Evolutionary conservation across 1,139 yeast genomes (phyloP), one percentile per base, ranked within the genome.

Genomic region (Wickerhamomyces sp.): DNA sequence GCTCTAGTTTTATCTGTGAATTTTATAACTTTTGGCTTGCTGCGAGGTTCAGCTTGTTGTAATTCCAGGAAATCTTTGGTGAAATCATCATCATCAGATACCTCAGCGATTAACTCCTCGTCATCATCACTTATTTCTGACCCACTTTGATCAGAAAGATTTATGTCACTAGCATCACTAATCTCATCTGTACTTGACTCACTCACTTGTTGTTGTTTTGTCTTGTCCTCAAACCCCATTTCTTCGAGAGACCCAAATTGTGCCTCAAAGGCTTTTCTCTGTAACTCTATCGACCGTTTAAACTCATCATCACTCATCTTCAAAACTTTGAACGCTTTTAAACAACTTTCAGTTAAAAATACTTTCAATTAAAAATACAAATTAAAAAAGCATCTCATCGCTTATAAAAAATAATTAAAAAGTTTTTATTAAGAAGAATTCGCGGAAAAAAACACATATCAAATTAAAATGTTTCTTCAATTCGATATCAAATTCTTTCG

Each of bases 241-340:
- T 65, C 65, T 50, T 78, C 86, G 7, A 82, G 52, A 3, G 76
- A 63, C 0, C 87, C 88, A 57, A 82, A 82, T 62, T 81, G 88
- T 7, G 77, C 76, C 53, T 82, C 90, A 53, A 82, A 82, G 41
- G 79, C 76, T 22, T 66, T 56, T 47, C 88, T 54, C 44, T 81
- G 87, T 21, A 68, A 54, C 53, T 78, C 86, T 52, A 80, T 48
- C n/a, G 68, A 66, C 36, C 55, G 60, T 55, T 64, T 43, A 48
- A 76, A 75, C n/a, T 70, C 76, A 27, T 55, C 60, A 40, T 44
- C 43, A 19, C 35, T 35, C 31, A 28, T 36, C 6, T 35, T 13
- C 1, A 28, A n/a, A 21, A 10, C 22, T 17, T 18, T 17, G 12
- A 21, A 7, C 7, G 24, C n/a, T n/a, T n/a, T n/a, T n/a, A n/a